Base-by-base conservation (phyloP, 2,329 filamentous ascomycete species). In the Talaromyces sp. region DNA sequence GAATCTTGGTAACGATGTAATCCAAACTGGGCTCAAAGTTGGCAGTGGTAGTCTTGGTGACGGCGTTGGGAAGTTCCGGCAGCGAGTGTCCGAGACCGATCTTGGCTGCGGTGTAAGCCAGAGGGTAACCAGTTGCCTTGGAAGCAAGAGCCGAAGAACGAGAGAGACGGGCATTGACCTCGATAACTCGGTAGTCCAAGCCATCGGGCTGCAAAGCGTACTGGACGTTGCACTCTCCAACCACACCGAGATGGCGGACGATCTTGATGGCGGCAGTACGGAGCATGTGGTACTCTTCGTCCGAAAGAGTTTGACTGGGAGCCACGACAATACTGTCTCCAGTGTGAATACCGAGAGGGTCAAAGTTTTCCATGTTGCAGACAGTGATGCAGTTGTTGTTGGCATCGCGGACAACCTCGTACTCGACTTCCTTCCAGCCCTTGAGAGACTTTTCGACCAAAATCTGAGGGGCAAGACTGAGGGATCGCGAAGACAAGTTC, bases 281-380 rank as follows among this genome's bases (percentile, higher is more conserved):
- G 69, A 99, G 91, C 95, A 99, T 98, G 82, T 99, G 93, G 77
- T 98, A 99, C 78, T 99, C 95, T 82, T 98, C 95, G 70, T 99
- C 95, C 72, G 91, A 96, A 72, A 99, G 83, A 27, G 95, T 99
- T 81, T 99, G 95, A 80, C 90, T 95, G 56, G 95, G 95, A 47
- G 95, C 95, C 63, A 98, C 93, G 65, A 99, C 95, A 71, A 99
- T 99, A 70, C 93, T 97, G 82, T 99, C 95, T 80, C 95, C 95
- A 54, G 95, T 99, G 79, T 99, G 95, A 60, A 96, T 96, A 72
- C 95, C 95, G 42, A 99, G 86, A 66, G 95, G 95, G 73, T 98
- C 95, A 71, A 98, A 98, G 84, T 98, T 98, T 78, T 96, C 92
- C 91, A 96, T 96, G 81, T 96, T 98, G 84, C 93, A 98, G 69